A percentile compares a stretch with the other conserved stretches of the same genome.
Conservation (phyloP, 2,329 filamentous ascomycete species). For the Fusarium pseudocircinatum region DNA sequence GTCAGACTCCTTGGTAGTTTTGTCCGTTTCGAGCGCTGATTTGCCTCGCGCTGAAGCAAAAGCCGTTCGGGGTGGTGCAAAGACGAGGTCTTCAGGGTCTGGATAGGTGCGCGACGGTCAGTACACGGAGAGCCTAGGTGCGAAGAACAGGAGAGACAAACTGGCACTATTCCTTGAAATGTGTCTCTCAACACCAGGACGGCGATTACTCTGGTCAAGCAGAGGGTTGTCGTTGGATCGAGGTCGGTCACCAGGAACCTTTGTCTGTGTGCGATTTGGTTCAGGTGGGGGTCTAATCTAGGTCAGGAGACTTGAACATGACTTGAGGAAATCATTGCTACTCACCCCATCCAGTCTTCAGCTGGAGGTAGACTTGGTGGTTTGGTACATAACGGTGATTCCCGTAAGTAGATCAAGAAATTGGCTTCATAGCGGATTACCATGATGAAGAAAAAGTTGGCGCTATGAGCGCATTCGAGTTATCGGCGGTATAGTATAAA, state of each 20-base stretch:
- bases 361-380: constrained; percentile 81
- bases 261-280: constrained; percentile 56
- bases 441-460: constrained; percentile 52
- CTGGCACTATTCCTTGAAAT: constrained; percentile 66
- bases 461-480: constrained; percentile 52
- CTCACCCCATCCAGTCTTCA: constrained; percentile 97
- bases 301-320: constrained; percentile 35
- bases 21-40: constrained; percentile 63
- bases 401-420: constrained; percentile 77
- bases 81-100: constrained; percentile 83
- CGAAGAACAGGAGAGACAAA: constrained; percentile 50
- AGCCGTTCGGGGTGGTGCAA: constrained; percentile 83
- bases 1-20: constrained; percentile 61
- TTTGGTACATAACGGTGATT: constrained; percentile 85
- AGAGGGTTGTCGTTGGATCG: constrained; percentile 57
- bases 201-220: constrained; percentile 61
- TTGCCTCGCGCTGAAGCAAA: constrained; percentile 79
- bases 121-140: constrained; percentile 1
- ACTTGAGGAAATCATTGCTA: constrained; percentile 23
- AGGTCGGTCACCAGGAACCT: constrained; percentile 55
- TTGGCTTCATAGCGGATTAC: constrained; percentile 78
- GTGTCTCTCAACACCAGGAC: constrained; percentile 63
- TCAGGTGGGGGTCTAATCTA: constrained; percentile 56
- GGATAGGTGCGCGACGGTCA: constrained; percentile 18
- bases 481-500: constrained; percentile 33